phyloP scores from a whole-genome alignment of 2,329 filamentous ascomycete genomes.

The Sclerotinia minor region DNA sequence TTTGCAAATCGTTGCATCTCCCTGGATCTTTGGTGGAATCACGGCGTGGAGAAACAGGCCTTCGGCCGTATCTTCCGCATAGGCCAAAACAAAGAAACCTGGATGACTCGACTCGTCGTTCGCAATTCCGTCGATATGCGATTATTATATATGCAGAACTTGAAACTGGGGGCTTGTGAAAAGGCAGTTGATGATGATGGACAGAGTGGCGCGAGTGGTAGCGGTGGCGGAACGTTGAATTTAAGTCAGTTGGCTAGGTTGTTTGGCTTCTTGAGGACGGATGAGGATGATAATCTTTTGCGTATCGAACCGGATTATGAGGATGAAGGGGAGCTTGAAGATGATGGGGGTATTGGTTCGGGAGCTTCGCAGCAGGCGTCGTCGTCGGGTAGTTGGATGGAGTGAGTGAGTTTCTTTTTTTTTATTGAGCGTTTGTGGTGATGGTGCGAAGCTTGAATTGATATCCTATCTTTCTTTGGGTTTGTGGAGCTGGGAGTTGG shows the following conservation, averaged over 20 bases:
- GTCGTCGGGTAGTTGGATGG: background rate
- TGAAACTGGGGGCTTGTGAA: conserved; percentile 53
- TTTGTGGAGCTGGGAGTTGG: background rate
- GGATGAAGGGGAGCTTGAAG: conserved; percentile 27
- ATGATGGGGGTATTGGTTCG: background rate
- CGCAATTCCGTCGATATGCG: conserved; percentile 58
- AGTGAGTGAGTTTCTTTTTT: background rate
- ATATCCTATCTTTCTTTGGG: background rate
- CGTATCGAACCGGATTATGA: conserved; percentile 36
- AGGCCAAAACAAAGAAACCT: conserved; percentile 61
- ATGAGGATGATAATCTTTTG: conserved; percentile 41
- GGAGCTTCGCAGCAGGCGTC: background rate
- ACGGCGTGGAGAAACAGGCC: conserved; percentile 59
- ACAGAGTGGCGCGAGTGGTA: conserved; percentile 8
- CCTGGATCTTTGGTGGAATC: conserved; percentile 44
- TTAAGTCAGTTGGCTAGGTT: conserved; percentile 48
- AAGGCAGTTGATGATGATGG: conserved; percentile 35
- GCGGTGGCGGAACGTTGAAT: conserved; percentile 31
- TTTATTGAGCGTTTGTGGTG: background rate
- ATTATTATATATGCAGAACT: conserved; percentile 55
- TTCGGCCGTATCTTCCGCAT: conserved; percentile 62
- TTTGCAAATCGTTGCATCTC: conserved; percentile 51
- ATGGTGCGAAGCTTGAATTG: background rate
- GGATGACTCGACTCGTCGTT: conserved; percentile 59
- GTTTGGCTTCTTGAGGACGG: conserved; percentile 47